These are phyloP conservation scores for Trichosanthes truncata DNA, from an alignment of 306 rosid species.

Conservation along the genomic window DNA sequence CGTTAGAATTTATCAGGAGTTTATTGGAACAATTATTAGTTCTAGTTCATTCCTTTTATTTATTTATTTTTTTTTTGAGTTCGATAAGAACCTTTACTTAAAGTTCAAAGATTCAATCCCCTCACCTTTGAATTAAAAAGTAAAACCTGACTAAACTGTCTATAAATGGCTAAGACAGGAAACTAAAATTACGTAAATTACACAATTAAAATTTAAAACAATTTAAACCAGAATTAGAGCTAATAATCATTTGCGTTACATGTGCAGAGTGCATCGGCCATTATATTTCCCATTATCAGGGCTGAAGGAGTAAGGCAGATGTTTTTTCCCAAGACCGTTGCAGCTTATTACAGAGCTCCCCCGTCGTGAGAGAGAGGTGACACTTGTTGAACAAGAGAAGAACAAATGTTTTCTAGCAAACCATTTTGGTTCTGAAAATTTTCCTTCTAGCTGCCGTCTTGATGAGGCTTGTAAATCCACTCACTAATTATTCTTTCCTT, in stretches of 20 bases:
- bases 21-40: no score
- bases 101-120: no score
- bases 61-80: no score
- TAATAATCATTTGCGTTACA: background rate
- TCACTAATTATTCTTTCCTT: background rate
- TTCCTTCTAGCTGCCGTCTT: background rate
- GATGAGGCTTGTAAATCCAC: background rate
- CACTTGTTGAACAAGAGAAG: background rate
- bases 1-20: background rate
- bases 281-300: conserved; percentile 77
- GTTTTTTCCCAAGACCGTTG: conserved; percentile 79
- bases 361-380: conserved; percentile 14
- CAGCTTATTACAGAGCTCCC: conserved; percentile 74
- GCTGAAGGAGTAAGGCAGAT: conserved; percentile 95
- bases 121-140: no score
- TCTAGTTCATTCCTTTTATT: no score
- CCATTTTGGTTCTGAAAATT: background rate
- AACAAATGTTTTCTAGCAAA: background rate
- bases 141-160: background rate
- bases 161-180: background rate
- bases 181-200: background rate
- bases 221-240: background rate
- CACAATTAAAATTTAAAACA: background rate
- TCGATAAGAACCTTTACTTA: no score
- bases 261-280: conserved; percentile 77